Conservation (phyloP, 768 basidiomycete genomes). For the Suillus lakei region DNA sequence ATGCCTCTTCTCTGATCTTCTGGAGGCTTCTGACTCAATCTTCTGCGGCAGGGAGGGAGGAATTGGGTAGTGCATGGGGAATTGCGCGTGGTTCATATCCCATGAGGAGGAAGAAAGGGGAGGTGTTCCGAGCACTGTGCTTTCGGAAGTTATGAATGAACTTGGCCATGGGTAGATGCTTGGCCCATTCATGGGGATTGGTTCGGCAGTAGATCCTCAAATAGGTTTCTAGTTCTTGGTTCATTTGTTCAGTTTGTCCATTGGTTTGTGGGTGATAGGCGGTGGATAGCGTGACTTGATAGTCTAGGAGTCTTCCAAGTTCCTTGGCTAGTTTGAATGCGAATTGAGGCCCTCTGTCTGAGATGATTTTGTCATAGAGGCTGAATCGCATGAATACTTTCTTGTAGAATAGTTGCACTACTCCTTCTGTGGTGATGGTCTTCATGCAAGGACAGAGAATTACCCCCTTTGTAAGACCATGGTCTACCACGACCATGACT, state of each 20-base stretch:
- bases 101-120: not conserved
- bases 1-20: too few relatives aligned
- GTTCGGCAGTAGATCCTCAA: conserved; percentile 26
- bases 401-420: conserved; percentile 15
- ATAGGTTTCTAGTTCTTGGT: conserved; percentile 36
- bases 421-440: conserved; percentile 2
- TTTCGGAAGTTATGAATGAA: not conserved
- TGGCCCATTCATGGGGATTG: conserved; percentile 30
- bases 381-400: not conserved
- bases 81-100: not conserved
- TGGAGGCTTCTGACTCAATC: too few relatives aligned
- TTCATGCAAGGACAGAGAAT: too few relatives aligned
- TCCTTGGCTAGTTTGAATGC: not conserved
- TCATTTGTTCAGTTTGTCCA: conserved; percentile 30
- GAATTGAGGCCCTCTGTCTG: conserved; percentile 15
- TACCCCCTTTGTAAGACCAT: too few relatives aligned
- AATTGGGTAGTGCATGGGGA: too few relatives aligned
- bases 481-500: too few relatives aligned
- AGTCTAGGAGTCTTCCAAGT: not conserved
- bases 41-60: too few relatives aligned
- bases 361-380: conserved; percentile 5
- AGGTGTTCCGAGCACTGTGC: conserved; percentile 1
- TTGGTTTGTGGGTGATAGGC: not conserved
- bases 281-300: not conserved
- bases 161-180: not conserved